Base-by-base conservation (phyloP, 78 protist species). In the Dictyostelium intermedium region DNA sequence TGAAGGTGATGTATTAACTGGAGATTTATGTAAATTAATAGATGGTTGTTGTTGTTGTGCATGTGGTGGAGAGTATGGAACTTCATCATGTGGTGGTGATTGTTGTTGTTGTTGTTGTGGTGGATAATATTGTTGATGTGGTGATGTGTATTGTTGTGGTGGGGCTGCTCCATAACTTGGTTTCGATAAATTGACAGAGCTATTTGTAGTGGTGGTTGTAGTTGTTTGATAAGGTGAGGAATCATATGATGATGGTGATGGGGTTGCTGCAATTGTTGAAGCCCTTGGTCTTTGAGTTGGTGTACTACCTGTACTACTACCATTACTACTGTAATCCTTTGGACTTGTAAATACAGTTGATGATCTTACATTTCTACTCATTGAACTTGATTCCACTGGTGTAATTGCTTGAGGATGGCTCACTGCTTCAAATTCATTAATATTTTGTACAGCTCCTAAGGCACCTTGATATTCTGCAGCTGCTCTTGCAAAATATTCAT, bases 351-450 rank as follows among this genome's bases (percentile, higher is more conserved):
- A 89, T 6, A 89, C 93, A 13, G 85, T 39, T 20, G 85, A 63
- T 8, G 93, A 78, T 66, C 93, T 82, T 20, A 89, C 82, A 45
- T 89, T 89, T n/a, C 34, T 89, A 23, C 77, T 63, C 61, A 80
- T 80, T 39, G 93, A 10, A 32, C 80, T 60, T 0, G 10, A 14
- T 5, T 89, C 93, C 16, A 66, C 25, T 18, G 87, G 82, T 41
- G 93, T 89, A 32, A 89, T 89, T 5, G 82, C 93, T 79, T 84
- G 72, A 34, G 85, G 60, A 69, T 89, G 93, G 30, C 20, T 89
- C 0, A 56, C 34, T 27, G 45, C 85, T 23, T 89, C 86, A 60
- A 45, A 69, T 34, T 89, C 93, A 73, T 89, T 89, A 35, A 89
- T 80, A 30, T 37, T 13, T 23, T 18, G 35, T 2, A 80, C 93